Percentiles rank a stretch among this genome's conserved stretches.
Conservation (phyloP, 495 filamentous ascomycete species). For the Sabuloglossum arenarium region DNA sequence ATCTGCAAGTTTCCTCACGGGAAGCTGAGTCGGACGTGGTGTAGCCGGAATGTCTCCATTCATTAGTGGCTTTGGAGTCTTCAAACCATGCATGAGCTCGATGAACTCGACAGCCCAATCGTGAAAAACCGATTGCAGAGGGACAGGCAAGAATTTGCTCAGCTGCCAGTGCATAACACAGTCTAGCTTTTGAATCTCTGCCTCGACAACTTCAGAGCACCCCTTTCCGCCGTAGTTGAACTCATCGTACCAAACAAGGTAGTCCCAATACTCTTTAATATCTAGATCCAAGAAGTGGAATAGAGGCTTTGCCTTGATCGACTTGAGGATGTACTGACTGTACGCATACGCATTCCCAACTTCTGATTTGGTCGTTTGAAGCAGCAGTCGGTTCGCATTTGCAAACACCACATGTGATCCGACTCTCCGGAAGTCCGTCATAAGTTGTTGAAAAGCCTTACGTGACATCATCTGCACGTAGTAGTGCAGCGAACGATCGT, state of each 20-base stretch:
- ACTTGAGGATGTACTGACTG: conserved; percentile 90
- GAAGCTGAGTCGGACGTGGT: conserved; percentile 62
- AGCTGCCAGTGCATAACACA: conserved; percentile 98
- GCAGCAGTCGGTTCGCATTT: conserved; percentile 64
- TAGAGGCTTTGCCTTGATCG: conserved; percentile 78
- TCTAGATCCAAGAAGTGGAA: conserved; percentile 97
- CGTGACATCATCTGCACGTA: conserved; percentile 97
- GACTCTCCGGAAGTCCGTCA: conserved; percentile 90
- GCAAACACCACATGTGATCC: conserved; percentile 89
- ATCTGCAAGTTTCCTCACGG: conserved; percentile 34
- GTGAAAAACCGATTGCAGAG: conserved; percentile 69
- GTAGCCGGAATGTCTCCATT: conserved; percentile 21
- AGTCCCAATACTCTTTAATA: conserved; percentile 99
- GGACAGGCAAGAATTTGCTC: conserved; percentile 59
- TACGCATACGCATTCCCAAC: conserved; percentile 96
- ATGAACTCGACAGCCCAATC: conserved; percentile 92
- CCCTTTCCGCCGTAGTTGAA: conserved; percentile 97
- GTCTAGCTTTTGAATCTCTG: conserved; percentile 69
- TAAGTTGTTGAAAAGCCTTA: conserved; percentile 88
- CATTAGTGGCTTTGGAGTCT: conserved; percentile 31
- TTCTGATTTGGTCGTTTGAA: conserved; percentile 92
- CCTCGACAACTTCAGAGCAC: conserved; percentile 61
- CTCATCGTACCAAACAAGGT: conserved; percentile 98
- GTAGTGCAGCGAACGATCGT: conserved; percentile 88
- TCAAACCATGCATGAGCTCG: conserved; percentile 75